Percentiles rank a stretch among this genome's conserved stretches.
phyloP scores from a whole-genome alignment of 768 basidiomycete genomes.

The Suillus sp. region DNA sequence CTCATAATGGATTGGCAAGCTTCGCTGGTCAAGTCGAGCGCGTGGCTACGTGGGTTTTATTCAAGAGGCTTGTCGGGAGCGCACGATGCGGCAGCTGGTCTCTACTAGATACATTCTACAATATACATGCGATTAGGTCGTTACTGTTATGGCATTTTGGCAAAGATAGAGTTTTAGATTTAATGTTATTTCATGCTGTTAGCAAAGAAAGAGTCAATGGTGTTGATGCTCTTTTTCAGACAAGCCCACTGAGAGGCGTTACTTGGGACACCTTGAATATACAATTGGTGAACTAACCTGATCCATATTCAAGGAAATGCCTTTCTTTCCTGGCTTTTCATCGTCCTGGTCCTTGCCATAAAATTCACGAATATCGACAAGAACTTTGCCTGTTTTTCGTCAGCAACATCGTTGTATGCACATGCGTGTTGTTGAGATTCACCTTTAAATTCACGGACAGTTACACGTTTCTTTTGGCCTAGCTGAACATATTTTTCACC shows the following conservation, averaged over 20 bases:
- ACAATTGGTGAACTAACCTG: slow-evolving; percentile 47
- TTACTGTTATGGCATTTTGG: slow-evolving; percentile 1
- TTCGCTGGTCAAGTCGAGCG: slow-evolving; percentile 50
- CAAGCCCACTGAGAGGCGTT: slow-evolving; percentile 51
- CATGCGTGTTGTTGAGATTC: background rate
- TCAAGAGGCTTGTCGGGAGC: slow-evolving; percentile 65
- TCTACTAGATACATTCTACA: slow-evolving; percentile 36
- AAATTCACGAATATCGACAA: slow-evolving; percentile 77
- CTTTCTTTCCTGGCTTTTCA: slow-evolving; percentile 81
- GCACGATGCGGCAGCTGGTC: slow-evolving; percentile 69
- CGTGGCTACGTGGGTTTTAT: slow-evolving; percentile 69
- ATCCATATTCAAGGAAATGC: slow-evolving; percentile 64
- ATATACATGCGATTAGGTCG: slow-evolving; percentile 11
- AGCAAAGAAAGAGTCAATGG: slow-evolving; percentile 56
- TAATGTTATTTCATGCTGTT: slow-evolving; percentile 24
- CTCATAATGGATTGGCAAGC: slow-evolving; percentile 65
- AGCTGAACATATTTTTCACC: slow-evolving; percentile 59
- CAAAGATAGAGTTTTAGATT: slow-evolving; percentile 7
- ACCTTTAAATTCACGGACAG: slow-evolving; percentile 55
- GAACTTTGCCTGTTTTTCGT: slow-evolving; percentile 43
- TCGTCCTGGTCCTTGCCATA: slow-evolving; percentile 57
- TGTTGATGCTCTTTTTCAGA: slow-evolving; percentile 44
- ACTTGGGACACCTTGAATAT: background rate
- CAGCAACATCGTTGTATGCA: slow-evolving; percentile 30
- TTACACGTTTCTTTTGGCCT: slow-evolving; percentile 71